These are phyloP conservation scores for Cucumis hystrix DNA, from an alignment of 306 rosid genomes.

Conservation along the genomic window DNA sequence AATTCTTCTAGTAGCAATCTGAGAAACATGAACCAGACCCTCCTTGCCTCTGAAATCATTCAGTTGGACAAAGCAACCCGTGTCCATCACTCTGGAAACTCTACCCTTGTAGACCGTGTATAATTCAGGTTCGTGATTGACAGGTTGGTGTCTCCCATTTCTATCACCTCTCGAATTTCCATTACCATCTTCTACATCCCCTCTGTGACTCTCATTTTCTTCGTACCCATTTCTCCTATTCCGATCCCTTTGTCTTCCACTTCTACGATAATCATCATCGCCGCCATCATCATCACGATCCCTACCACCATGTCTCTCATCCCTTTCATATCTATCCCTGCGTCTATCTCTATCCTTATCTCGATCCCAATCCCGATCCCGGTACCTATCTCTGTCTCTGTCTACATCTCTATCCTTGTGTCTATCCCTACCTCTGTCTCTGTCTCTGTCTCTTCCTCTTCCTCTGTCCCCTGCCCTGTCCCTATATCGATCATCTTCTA, in stretches of 20 bases:
- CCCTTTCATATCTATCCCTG: slow-evolving; percentile 13
- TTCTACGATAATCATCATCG: slow-evolving; percentile 12
- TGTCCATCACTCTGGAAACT: slow-evolving; percentile 71
- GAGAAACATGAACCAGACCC: slow-evolving; percentile 82
- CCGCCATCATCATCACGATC: slow-evolving; percentile 11
- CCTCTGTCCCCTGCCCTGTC: slow-evolving; percentile 25
- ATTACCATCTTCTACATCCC: slow-evolving; percentile 15
- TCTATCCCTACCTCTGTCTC: slow-evolving; percentile 19
- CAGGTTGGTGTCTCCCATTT: slow-evolving; percentile 18
- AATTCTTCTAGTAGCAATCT: slow-evolving; percentile 65
- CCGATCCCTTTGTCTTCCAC: slow-evolving; percentile 27
- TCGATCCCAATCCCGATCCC: slow-evolving; percentile 19
- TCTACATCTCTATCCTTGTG: slow-evolving; percentile 19
- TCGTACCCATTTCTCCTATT: slow-evolving; percentile 18
- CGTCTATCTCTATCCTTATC: slow-evolving; percentile 18
- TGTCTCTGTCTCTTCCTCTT: slow-evolving; percentile 15
- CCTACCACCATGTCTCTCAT: slow-evolving; percentile 17
- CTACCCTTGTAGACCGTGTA: slow-evolving; percentile 68
- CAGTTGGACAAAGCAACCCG: slow-evolving; percentile 72
- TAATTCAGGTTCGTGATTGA: slow-evolving; percentile 50
- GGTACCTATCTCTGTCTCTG: slow-evolving; percentile 18
- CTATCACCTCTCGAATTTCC: slow-evolving; percentile 17
- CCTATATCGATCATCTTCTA: slow-evolving; percentile 19
- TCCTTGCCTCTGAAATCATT: slow-evolving; percentile 68
- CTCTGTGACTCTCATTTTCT: slow-evolving; percentile 23